These are phyloP conservation scores for Lentinula aciculospora DNA, from an alignment of 768 basidiomycete species.

Conservation along the genomic window DNA sequence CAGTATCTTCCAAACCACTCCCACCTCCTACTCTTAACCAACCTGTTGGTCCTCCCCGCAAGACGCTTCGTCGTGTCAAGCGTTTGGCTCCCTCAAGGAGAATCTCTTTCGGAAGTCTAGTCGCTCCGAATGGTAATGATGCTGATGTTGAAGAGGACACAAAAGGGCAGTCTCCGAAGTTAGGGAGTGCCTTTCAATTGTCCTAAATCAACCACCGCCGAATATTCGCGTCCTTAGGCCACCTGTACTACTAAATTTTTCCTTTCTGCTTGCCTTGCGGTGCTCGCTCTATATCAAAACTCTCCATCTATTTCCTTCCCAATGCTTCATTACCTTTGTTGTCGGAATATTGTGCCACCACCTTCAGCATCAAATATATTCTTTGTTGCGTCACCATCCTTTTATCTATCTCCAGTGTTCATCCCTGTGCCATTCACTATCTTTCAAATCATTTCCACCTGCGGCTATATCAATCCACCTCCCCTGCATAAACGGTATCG, in stretches of 20 bases:
- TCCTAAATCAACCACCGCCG: not conserved
- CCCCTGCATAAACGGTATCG: not conserved
- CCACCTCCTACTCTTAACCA: constrained; percentile 16
- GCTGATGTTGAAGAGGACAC: constrained; percentile 28
- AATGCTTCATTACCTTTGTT: not conserved
- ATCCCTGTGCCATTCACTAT: constrained; percentile 1
- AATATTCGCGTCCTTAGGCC: not conserved
- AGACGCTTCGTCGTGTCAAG: constrained; percentile 47
- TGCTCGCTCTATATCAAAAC: not conserved
- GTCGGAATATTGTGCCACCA: constrained; percentile 5
- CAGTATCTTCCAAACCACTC: constrained; percentile 8
- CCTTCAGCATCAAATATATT: not conserved
- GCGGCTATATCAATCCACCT: not conserved
- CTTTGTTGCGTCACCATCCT: not conserved
- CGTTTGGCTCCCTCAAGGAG: constrained; percentile 42
- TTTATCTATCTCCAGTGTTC: not conserved
- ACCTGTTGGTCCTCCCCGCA: constrained; percentile 12
- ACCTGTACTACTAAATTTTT: not conserved
- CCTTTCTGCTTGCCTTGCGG: not conserved
- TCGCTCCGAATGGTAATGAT: constrained; percentile 29
- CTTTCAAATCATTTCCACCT: not conserved
- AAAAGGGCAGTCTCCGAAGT: constrained; percentile 27
- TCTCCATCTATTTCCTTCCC: not conserved
- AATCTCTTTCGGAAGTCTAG: constrained; percentile 62
- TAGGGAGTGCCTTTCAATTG: constrained; percentile 75